Percentiles rank a stretch among this genome's conserved stretches.
These are phyloP conservation scores for Enterocytospora artemiae DNA, from an alignment of 371 early-diverging fungal genomes.

Conservation along the genomic window DNA sequence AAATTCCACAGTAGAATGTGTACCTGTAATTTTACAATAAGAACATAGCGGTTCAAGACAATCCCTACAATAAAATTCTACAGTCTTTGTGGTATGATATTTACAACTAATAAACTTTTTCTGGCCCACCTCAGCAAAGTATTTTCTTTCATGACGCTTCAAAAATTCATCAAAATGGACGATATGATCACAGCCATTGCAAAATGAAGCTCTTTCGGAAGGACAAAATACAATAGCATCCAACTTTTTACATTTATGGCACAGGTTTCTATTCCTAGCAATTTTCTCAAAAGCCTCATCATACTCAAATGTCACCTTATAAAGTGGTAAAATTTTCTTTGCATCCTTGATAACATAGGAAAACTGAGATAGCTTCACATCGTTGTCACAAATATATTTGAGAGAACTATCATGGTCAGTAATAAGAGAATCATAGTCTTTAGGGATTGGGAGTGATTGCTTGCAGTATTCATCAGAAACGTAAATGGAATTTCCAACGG, in stretches of 20 bases:
- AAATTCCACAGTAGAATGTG: constrained; percentile 42
- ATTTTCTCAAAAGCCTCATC: constrained; percentile 53
- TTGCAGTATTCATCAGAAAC: constrained; percentile 49
- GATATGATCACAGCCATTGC: constrained; percentile 52
- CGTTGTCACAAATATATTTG: constrained; percentile 10
- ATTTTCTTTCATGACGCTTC: constrained; percentile 52
- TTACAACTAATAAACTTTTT: constrained; percentile 55
- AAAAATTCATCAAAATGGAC: constrained; percentile 56
- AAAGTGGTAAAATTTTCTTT: constrained; percentile 46
- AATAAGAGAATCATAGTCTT: constrained; percentile 50
- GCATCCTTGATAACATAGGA: constrained; percentile 55
- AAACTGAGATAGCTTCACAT: constrained; percentile 19
- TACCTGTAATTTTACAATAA: constrained; percentile 53
- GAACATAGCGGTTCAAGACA: constrained; percentile 56
- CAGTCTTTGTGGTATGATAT: constrained; percentile 38
- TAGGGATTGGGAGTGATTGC: constrained; percentile 41
- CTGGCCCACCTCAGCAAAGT: constrained; percentile 53
- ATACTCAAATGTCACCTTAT: constrained; percentile 56
- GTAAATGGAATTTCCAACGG: constrained; percentile 54
- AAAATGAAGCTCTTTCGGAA: constrained; percentile 58
- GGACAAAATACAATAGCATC: constrained; percentile 52
- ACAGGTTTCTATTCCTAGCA: constrained; percentile 37
- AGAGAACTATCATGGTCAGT: constrained; percentile 10
- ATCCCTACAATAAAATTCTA: constrained; percentile 55
- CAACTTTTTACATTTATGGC: constrained; percentile 51